Percentiles rank a stretch among this genome's conserved stretches.
Conservation (phyloP, 2,329 filamentous ascomycete genomes). For the Calonectria ilicicola region DNA sequence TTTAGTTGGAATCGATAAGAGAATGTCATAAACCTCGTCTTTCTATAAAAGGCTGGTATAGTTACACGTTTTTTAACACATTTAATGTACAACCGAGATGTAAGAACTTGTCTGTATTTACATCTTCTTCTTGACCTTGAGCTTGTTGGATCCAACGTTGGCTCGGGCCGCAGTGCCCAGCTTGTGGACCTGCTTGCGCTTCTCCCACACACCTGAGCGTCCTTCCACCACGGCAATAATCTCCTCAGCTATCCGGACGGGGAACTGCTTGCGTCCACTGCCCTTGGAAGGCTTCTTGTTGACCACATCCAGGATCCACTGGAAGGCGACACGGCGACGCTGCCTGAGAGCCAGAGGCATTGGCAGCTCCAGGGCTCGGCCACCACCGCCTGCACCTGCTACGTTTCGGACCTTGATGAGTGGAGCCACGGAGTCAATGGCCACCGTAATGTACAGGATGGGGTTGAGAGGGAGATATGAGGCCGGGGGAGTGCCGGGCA, state of each 20-base stretch:
- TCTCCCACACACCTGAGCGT: conserved; percentile 85
- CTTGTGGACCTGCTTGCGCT: conserved; percentile 83
- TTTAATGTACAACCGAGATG: conserved; percentile 42
- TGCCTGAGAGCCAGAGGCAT: conserved; percentile 80
- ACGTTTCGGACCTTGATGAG: conserved; percentile 83
- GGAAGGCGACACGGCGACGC: conserved; percentile 81
- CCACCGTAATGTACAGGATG: conserved; percentile 87
- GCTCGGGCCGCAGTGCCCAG: conserved; percentile 81
- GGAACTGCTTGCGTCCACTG: conserved; percentile 78
- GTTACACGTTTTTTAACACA: conserved; percentile 46
- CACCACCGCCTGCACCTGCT: conserved; percentile 86
- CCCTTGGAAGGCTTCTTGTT: conserved; percentile 80
- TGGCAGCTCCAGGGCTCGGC: conserved; percentile 84
- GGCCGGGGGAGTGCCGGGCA: conserved; percentile 82
- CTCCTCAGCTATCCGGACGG: conserved; percentile 85
- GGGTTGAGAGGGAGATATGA: conserved; percentile 89
- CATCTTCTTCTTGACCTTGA: conserved; percentile 51
- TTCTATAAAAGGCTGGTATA: conserved; percentile 44
- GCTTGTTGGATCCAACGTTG: conserved; percentile 68
- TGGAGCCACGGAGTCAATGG: conserved; percentile 93
- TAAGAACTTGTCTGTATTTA: conserved; percentile 31
- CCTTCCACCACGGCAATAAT: conserved; percentile 90
- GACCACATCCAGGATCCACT: conserved; percentile 91
- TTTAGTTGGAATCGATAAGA: conserved; percentile 1
- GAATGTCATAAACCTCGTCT: conserved; percentile 23